Percentiles rank a stretch among this genome's conserved stretches.
phyloP scores from a whole-genome alignment of 345 rosid genomes.

The Acer saccharum region DNA sequence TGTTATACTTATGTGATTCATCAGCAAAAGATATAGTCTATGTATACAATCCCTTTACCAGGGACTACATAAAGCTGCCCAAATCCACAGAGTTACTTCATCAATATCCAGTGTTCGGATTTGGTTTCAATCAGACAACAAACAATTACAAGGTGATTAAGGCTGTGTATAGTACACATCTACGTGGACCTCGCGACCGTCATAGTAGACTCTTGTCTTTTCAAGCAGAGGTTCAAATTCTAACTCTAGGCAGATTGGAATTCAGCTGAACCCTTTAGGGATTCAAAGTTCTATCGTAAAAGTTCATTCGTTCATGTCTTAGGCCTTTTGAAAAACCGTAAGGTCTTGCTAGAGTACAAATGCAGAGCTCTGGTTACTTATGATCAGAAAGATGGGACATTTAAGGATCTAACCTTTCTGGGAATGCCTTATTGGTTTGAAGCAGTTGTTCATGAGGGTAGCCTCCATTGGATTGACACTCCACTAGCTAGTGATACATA shows the following conservation, averaged over 20 bases:
- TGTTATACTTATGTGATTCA: slow-evolving; percentile 42
- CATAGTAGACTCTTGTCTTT: slow-evolving; percentile 13
- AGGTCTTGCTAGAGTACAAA: background rate
- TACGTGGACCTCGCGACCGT: background rate
- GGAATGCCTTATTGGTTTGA: slow-evolving; percentile 8
- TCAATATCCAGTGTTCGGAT: slow-evolving; percentile 43
- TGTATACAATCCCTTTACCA: slow-evolving; percentile 44
- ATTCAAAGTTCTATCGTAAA: background rate
- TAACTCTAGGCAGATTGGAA: no score
- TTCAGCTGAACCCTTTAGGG: background rate
- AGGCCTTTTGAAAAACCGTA: slow-evolving; percentile 11
- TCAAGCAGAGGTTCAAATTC: slow-evolving; percentile 39
- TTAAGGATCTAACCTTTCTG: background rate
- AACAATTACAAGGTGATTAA: slow-evolving; percentile 31
- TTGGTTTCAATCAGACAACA: slow-evolving; percentile 37
- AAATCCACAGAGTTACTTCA: slow-evolving; percentile 27
- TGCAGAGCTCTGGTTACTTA: slow-evolving; percentile 12
- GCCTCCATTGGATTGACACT: slow-evolving; percentile 1
- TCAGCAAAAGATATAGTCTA: slow-evolving; percentile 20
- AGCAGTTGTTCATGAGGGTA: background rate
- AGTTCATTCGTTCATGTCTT: background rate
- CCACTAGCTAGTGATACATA: background rate
- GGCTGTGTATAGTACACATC: slow-evolving; percentile 19
- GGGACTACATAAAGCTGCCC: slow-evolving; percentile 38
- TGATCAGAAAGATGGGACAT: background rate